Evolutionary conservation across 176 grass and related monocot species (phyloP), one percentile per base, ranked within the genome.

Genomic region (Lolium multiflorum): DNA sequence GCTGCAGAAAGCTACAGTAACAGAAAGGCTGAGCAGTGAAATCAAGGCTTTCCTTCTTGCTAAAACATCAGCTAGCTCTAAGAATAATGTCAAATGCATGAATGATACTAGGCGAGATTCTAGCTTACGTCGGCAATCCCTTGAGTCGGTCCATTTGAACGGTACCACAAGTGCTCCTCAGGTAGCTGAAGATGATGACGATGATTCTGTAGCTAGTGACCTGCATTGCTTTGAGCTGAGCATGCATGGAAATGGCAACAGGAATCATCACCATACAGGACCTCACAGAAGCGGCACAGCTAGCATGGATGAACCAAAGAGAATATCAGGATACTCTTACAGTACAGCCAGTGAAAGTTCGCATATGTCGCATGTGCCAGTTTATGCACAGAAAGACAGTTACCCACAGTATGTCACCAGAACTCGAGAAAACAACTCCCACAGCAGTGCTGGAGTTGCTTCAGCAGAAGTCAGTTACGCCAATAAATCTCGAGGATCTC

Each of bases 151-250:
- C n/a, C 97, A 89, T 80, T 87, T 99, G 77, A 96, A 96, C 90
- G 94, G 90, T 76, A 64, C 90, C 86, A 90, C 90, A 77, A 99
- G 97, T 85, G 92, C 89, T 47, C 97, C 97, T 63, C 89, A 17
- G 52, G 77, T 92, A 91, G 93, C 85, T 5, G 92, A 99, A 77
- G 92, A 99, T 82, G 93, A 94, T 4, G 83, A 93, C 64, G 86
- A 84, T 24, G 88, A 94, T 89, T 99, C 97, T 63, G 58, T 94
- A 83, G 85, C 92, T 5, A 96, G 94, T 46, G 89, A 96, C 70
- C 76, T 99, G 79, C 92, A 93, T 76, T 99, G 97, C 82, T 99
- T 99, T 89, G 94, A 96, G 82, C 87, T 99, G 54, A 92, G 90
- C 28, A 95, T 92, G 93, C 71, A 66, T 80, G 78, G 70, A 65